Evolutionary conservation across 352 stramenopile genomes (phyloP).

Genomic region (Sclerospora graminicola): DNA sequence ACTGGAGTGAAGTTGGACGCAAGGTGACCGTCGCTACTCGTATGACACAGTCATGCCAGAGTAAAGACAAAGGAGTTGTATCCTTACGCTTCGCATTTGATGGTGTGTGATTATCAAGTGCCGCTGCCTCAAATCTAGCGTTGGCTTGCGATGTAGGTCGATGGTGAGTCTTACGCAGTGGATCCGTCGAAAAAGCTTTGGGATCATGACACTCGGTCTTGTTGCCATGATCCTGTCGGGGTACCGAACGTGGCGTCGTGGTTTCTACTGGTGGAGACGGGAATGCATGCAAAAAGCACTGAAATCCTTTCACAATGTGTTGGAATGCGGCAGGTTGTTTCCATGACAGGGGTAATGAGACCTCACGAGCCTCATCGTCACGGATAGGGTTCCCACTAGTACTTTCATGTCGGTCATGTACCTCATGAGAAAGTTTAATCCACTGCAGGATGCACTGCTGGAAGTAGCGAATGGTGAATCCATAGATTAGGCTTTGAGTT

Average conservation of each 20-base stretch:
- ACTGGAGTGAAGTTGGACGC: slow-evolving; percentile 47
- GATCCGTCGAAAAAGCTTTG: slow-evolving; percentile 1
- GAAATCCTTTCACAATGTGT: slow-evolving; percentile 74
- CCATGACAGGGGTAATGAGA: slow-evolving; percentile 11
- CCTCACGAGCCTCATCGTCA: slow-evolving; percentile 11
- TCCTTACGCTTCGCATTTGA: slow-evolving; percentile 4
- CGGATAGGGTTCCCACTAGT: slow-evolving; percentile 11
- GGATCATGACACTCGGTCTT: background rate
- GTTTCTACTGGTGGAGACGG: slow-evolving; percentile 23
- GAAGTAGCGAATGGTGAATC: slow-evolving; percentile 71
- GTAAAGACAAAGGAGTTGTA: slow-evolving; percentile 9
- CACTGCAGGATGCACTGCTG: slow-evolving; percentile 59
- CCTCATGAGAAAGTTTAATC: slow-evolving; percentile 23
- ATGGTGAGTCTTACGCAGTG: slow-evolving; percentile 1
- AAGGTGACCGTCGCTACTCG: slow-evolving; percentile 45
- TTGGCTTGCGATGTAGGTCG: slow-evolving; percentile 2
- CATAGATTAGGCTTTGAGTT: slow-evolving; percentile 53
- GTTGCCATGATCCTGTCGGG: too few species aligned
- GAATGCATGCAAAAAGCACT: slow-evolving; percentile 60
- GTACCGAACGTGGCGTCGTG: background rate
- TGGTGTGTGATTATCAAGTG: background rate
- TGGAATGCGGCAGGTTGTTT: slow-evolving; percentile 43
- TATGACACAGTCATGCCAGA: slow-evolving; percentile 35
- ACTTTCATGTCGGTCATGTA: slow-evolving; percentile 12
- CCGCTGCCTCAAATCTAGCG: slow-evolving; percentile 4